A percentile compares a stretch with the other conserved stretches of the same genome.
phyloP scores from a whole-genome alignment of 1,284 basidiomycete genomes.

The Leccinum solheimii region DNA sequence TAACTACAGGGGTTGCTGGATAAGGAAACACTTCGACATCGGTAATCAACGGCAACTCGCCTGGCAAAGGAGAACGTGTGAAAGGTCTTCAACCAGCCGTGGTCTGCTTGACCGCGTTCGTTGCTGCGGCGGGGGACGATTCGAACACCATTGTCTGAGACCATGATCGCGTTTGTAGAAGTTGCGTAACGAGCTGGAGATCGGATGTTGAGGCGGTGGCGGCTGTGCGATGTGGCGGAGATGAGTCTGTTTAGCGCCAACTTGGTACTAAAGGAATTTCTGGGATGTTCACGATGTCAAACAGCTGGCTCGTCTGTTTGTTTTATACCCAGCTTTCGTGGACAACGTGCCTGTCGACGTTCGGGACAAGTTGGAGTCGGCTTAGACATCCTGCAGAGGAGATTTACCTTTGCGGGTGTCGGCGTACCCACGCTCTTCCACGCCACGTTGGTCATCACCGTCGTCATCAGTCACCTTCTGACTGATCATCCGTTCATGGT shows the following conservation, averaged over 20 bases:
- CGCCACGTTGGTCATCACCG: constrained; percentile 4
- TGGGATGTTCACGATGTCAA: neutral
- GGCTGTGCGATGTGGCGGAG: constrained; percentile 1
- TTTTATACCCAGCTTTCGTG: constrained; percentile 22
- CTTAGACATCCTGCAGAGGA: constrained; percentile 15
- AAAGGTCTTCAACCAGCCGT: constrained; percentile 91
- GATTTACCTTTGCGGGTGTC: constrained; percentile 28
- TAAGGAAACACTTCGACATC: neutral
- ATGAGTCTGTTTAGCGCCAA: constrained; percentile 1
- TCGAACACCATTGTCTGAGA: constrained; percentile 33
- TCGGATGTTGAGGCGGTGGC: neutral
- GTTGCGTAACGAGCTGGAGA: neutral
- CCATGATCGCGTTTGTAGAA: constrained; percentile 17
- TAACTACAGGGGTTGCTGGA: constrained; percentile 46
- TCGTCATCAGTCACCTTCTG: neutral
- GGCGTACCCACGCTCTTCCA: constrained; percentile 29
- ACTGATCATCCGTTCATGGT: neutral
- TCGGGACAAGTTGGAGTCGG: neutral
- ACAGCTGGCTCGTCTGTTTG: neutral
- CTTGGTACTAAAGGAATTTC: constrained; percentile 13
- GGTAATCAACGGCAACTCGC: constrained; percentile 33
- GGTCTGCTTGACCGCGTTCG: constrained; percentile 78
- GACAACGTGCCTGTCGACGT: neutral
- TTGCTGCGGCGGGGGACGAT: constrained; percentile 60
- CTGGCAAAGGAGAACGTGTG: constrained; percentile 83